Conservation (phyloP, 1,139 yeast genomes). For the Geotrichum phurueaensis region DNA sequence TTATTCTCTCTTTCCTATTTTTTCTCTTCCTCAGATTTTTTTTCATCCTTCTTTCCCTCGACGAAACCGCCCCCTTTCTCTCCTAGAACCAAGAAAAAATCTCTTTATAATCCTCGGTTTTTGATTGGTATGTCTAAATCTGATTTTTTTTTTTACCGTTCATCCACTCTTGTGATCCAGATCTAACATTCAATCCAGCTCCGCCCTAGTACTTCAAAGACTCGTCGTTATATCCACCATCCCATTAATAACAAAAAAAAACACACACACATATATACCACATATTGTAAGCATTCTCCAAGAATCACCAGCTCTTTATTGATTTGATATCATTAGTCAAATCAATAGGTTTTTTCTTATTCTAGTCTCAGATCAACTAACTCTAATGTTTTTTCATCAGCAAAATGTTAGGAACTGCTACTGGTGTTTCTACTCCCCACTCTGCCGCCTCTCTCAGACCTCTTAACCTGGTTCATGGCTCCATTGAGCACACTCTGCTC, state of each 20-base stretch:
- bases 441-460: conserved; percentile 59
- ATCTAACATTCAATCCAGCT: not conserved
- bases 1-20: not conserved
- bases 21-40: not conserved
- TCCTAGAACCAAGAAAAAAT: not conserved
- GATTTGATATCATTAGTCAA: not conserved
- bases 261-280: not conserved
- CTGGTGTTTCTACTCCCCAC: conserved; percentile 42
- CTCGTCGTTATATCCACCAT: not conserved
- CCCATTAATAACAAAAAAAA: not conserved
- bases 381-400: not conserved
- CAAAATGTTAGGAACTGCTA: conserved; percentile 24
- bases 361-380: not conserved
- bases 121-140: not conserved
- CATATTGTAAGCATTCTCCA: not conserved
- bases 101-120: not conserved
- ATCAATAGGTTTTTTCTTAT: not conserved
- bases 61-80: not conserved
- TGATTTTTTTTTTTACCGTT: not conserved
- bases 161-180: not conserved
- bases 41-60: not conserved
- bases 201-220: not conserved
- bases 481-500: conserved; percentile 78
- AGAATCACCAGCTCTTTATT: not conserved
- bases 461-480: conserved; percentile 74